phyloP scores from a whole-genome alignment of 129 eudicot genomes.

The Helichrysum umbraculigerum region DNA sequence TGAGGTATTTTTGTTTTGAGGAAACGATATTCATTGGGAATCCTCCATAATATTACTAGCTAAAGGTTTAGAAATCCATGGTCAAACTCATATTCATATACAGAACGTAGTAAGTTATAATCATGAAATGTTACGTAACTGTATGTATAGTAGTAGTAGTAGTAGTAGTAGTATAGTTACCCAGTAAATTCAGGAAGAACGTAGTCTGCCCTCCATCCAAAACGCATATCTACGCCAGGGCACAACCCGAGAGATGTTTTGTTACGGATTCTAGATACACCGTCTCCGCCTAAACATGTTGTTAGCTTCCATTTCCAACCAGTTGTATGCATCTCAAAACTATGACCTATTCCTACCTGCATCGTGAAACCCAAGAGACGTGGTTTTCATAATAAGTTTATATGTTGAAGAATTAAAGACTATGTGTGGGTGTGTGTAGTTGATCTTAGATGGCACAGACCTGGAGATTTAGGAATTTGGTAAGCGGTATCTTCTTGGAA shows the following conservation, averaged over 20 bases:
- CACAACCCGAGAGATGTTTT: constrained; percentile 75
- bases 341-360: constrained; percentile 96
- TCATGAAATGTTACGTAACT: neutral
- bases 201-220: constrained; percentile 94
- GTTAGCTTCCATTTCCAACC: constrained; percentile 98
- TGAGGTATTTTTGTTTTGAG: no score
- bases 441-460: constrained; percentile 29
- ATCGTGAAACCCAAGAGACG: neutral
- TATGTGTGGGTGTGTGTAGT: neutral
- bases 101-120: no score
- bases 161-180: constrained; percentile 32
- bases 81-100: no score
- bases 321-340: constrained; percentile 63
- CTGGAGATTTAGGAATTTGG: constrained; percentile 82
- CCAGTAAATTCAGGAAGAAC: constrained; percentile 92
- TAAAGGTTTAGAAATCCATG: neutral
- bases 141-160: constrained; percentile 13
- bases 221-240: constrained; percentile 90
- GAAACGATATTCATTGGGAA: no score
- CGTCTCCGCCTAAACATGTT: constrained; percentile 87
- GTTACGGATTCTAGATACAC: constrained; percentile 82
- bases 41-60: neutral
- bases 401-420: neutral
- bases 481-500: constrained; percentile 87
- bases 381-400: neutral